Percentiles rank a stretch among this genome's conserved stretches.
Evolutionary conservation across 2,329 filamentous ascomycete genomes (phyloP).

Genomic region (Akanthomyces uredinophilus): DNA sequence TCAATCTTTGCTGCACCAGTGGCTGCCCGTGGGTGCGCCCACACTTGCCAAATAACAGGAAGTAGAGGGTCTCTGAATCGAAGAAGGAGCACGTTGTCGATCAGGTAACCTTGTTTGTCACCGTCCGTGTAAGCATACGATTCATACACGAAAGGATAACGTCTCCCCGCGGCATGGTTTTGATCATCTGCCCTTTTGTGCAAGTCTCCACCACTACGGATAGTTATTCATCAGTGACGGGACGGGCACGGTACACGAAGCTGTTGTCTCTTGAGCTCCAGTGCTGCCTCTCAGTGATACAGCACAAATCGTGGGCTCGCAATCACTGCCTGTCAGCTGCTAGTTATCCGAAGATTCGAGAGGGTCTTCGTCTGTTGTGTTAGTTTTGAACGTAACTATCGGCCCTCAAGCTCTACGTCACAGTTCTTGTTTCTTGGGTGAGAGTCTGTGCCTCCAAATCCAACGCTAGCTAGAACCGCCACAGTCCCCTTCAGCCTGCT

Average conservation of each 20-base stretch:
- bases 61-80: neutral
- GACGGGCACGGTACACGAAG: neutral
- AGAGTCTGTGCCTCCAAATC: neutral
- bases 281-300: neutral
- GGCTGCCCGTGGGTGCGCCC: neutral
- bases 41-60: neutral
- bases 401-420: neutral
- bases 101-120: neutral
- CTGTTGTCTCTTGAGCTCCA: neutral
- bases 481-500: neutral
- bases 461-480: neutral
- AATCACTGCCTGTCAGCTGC: too few species aligned
- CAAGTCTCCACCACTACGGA: neutral
- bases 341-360: too few species aligned
- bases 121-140: neutral
- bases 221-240: neutral
- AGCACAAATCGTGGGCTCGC: neutral
- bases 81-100: neutral
- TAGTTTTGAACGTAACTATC: neutral
- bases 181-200: neutral
- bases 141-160: neutral
- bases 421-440: neutral
- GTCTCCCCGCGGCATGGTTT: neutral
- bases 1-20: slow-evolving; percentile 1
- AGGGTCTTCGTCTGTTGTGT: too few species aligned